Conservation (phyloP, 1,139 yeast species). For the Blastobotrys capitulatus region DNA sequence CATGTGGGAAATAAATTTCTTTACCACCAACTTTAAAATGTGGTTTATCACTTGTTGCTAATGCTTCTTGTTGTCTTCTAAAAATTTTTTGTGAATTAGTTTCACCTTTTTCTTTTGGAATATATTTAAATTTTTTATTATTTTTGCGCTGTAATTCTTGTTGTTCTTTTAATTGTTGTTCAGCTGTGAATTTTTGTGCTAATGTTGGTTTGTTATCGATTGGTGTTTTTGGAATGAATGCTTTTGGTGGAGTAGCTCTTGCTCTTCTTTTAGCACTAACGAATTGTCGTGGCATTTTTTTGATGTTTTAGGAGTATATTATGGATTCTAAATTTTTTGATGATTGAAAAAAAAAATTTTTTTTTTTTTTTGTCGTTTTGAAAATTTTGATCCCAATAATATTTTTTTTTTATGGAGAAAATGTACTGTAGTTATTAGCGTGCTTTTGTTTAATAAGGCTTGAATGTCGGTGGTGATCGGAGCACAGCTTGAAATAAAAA, state of each 20-base stretch:
- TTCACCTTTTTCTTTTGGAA: constrained; percentile 2
- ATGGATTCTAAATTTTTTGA: not conserved
- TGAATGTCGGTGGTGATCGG: too few relatives aligned
- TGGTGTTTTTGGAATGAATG: constrained; percentile 19
- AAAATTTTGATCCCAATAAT: too few relatives aligned
- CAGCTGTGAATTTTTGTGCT: constrained; percentile 7
- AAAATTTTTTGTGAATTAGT: constrained; percentile 20
- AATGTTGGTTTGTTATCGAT: constrained; percentile 9
- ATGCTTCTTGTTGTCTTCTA: constrained; percentile 45
- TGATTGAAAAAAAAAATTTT: not conserved
- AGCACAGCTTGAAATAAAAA: too few relatives aligned
- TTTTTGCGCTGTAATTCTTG: not conserved
- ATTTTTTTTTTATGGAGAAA: too few relatives aligned
- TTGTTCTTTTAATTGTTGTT: not conserved
- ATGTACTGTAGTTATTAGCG: too few relatives aligned
- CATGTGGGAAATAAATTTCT: constrained; percentile 75
- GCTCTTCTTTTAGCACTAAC: constrained; percentile 20
- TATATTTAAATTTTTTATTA: constrained; percentile 5
- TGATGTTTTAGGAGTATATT: too few relatives aligned
- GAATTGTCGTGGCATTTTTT: constrained; percentile 20
- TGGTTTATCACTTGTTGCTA: constrained; percentile 54
- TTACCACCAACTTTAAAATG: constrained; percentile 78
- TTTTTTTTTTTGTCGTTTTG: not conserved
- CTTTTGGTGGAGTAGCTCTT: constrained; percentile 22
- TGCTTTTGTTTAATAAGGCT: too few relatives aligned